Conservation (phyloP, 768 basidiomycete genomes). For the Hortiboletus flavorubellus region DNA sequence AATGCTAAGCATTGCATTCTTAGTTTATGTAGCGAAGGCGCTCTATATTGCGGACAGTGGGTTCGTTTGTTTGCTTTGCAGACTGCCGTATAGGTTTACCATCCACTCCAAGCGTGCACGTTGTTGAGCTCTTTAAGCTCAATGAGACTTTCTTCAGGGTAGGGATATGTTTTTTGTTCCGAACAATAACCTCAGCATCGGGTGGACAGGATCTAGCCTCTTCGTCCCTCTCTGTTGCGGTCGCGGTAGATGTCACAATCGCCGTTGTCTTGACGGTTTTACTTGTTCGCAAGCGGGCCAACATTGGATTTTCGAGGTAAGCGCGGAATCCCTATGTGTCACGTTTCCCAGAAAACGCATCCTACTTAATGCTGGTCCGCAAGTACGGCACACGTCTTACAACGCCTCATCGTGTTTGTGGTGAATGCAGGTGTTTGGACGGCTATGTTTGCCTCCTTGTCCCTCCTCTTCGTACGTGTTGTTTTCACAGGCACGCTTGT, state of each 20-base stretch:
- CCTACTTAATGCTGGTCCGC: neutral
- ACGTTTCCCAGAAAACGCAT: no score
- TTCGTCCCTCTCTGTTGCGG: neutral
- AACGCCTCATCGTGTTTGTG: constrained; percentile 7
- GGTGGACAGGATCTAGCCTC: neutral
- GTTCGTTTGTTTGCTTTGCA: neutral
- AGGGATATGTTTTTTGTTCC: neutral
- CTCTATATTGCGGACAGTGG: constrained; percentile 2
- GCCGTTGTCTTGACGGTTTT: constrained; percentile 4
- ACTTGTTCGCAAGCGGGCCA: neutral
- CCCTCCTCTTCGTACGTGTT: constrained; percentile 42
- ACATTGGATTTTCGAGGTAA: neutral
- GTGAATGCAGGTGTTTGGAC: constrained; percentile 40
- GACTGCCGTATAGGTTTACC: neutral
- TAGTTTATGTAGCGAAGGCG: constrained; percentile 1
- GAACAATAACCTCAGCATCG: neutral
- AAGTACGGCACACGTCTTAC: constrained; percentile 8
- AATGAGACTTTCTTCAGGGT: neutral
- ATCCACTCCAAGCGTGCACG: neutral
- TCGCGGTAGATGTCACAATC: constrained; percentile 4
- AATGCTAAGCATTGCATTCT: neutral
- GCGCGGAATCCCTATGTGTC: neutral
- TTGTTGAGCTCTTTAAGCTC: neutral
- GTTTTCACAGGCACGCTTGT: neutral
- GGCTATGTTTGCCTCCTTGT: constrained; percentile 47